Evolutionary conservation across 2,329 filamentous ascomycete genomes (phyloP).

Genomic region (Lanzia echinophila): DNA sequence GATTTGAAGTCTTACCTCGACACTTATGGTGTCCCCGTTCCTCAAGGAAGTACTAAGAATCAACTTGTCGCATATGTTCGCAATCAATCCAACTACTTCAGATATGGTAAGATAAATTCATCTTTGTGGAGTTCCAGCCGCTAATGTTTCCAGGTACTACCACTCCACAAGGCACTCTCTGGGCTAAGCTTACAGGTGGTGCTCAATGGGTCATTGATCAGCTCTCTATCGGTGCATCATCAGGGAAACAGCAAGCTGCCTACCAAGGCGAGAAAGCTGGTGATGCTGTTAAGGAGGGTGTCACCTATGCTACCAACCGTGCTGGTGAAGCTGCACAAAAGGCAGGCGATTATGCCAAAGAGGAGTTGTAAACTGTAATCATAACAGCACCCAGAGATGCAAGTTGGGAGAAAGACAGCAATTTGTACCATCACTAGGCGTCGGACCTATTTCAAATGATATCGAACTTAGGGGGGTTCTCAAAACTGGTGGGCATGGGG

Average conservation of each 20-base stretch:
- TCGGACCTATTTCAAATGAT: neutral
- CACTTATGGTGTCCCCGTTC: slow-evolving; percentile 57
- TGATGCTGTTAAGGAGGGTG: slow-evolving; percentile 33
- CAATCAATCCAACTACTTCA: slow-evolving; percentile 69
- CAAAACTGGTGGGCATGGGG: neutral
- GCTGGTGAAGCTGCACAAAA: slow-evolving; percentile 33
- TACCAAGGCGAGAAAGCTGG: slow-evolving; percentile 39
- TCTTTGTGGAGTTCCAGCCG: neutral
- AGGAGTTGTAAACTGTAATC: slow-evolving; percentile 28
- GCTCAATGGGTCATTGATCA: slow-evolving; percentile 43
- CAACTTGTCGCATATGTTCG: slow-evolving; percentile 65
- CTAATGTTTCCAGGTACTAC: slow-evolving; percentile 38
- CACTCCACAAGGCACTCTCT: slow-evolving; percentile 57
- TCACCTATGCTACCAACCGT: slow-evolving; percentile 30
- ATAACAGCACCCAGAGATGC: neutral
- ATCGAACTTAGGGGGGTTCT: slow-evolving; percentile 1
- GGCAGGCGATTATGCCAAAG: slow-evolving; percentile 27
- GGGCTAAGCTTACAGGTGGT: slow-evolving; percentile 51
- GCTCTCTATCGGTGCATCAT: slow-evolving; percentile 41
- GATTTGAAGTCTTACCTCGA: slow-evolving; percentile 70
- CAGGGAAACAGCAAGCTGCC: slow-evolving; percentile 36
- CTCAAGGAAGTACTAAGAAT: slow-evolving; percentile 39
- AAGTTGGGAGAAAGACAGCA: neutral
- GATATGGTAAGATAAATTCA: slow-evolving; percentile 46
- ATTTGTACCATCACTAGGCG: slow-evolving; percentile 7